phyloP scores from a whole-genome alignment of 2,329 filamentous ascomycete genomes.

The Aspergillus felis region DNA sequence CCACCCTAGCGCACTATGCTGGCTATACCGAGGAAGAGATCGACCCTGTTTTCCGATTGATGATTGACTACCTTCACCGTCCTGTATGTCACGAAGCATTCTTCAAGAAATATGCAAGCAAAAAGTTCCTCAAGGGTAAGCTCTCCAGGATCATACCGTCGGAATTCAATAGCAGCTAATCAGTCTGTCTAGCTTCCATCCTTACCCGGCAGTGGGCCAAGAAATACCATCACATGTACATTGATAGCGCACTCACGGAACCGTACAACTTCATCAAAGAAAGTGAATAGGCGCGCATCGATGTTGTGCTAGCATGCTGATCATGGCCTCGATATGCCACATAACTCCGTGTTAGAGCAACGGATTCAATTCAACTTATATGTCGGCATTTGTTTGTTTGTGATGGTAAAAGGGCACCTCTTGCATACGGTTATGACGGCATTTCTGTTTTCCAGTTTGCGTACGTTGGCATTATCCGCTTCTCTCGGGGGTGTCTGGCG shows the following conservation, averaged over 20 bases:
- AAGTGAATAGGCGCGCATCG: conserved; percentile 24
- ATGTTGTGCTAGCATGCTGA: conserved; percentile 24
- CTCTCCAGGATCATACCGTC: neutral
- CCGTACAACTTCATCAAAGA: conserved; percentile 32
- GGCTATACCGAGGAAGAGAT: conserved; percentile 93
- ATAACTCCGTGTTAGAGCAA: conserved; percentile 17
- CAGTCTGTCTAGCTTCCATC: conserved; percentile 66
- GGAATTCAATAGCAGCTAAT: conserved; percentile 12
- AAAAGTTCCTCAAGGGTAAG: conserved; percentile 97
- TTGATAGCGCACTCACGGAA: conserved; percentile 30
- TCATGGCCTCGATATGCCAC: conserved; percentile 15
- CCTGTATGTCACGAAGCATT: conserved; percentile 94
- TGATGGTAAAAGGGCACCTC: conserved; percentile 36
- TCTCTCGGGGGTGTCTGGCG: conserved; percentile 33
- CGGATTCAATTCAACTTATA: conserved; percentile 33
- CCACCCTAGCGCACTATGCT: conserved; percentile 81
- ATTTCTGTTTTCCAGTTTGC: conserved; percentile 29
- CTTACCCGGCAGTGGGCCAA: conserved; percentile 91
- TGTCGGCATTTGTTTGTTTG: conserved; percentile 41
- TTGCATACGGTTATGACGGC: conserved; percentile 40
- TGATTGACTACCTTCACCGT: conserved; percentile 92
- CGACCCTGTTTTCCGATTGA: conserved; percentile 83
- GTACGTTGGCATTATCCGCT: conserved; percentile 33
- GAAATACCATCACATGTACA: conserved; percentile 55
- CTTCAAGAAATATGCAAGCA: conserved; percentile 99